A percentile compares a stretch with the other conserved stretches of the same genome.
phyloP scores from a whole-genome alignment of 495 filamentous ascomycete genomes.

The Penicillium diatomitis region DNA sequence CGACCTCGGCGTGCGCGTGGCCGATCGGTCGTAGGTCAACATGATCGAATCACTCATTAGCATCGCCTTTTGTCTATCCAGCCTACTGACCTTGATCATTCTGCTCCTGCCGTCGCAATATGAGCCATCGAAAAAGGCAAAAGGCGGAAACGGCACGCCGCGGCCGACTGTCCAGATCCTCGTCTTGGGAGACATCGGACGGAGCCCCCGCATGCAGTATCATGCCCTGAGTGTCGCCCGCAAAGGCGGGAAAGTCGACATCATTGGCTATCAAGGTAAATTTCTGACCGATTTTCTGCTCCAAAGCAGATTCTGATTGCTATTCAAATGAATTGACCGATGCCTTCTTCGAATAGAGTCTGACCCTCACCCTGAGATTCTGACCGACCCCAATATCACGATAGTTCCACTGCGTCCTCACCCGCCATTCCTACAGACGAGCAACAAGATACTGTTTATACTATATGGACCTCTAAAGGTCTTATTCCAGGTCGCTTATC shows the following conservation, averaged over 20 bases:
- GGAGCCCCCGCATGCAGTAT: constrained; percentile 97
- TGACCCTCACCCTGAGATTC: constrained; percentile 66
- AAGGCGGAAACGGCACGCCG: constrained; percentile 1
- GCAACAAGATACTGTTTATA: constrained; percentile 66
- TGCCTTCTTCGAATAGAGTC: constrained; percentile 36
- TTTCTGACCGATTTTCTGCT: neutral
- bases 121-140: constrained; percentile 11
- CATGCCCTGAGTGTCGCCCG: constrained; percentile 89
- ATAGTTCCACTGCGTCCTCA: constrained; percentile 56
- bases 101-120: constrained; percentile 45
- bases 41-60: constrained; percentile 37
- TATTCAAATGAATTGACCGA: neutral
- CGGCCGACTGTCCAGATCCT: constrained; percentile 61
- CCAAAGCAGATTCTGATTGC: neutral
- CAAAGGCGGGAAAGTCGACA: constrained; percentile 67
- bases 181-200: constrained; percentile 96
- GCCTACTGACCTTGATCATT: constrained; percentile 39
- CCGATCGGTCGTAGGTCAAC: constrained; percentile 2
- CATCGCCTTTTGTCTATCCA: constrained; percentile 42
- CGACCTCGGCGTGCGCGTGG: neutral
- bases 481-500: constrained; percentile 61
- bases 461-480: constrained; percentile 80
- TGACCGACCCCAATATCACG: constrained; percentile 52
- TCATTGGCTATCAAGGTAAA: constrained; percentile 81
- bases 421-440: constrained; percentile 54